Percentiles rank a stretch among this genome's conserved stretches.
phyloP scores from a whole-genome alignment of 225 moss, liverwort and hornwort genomes.

The Physcomitrellopsis africana region DNA sequence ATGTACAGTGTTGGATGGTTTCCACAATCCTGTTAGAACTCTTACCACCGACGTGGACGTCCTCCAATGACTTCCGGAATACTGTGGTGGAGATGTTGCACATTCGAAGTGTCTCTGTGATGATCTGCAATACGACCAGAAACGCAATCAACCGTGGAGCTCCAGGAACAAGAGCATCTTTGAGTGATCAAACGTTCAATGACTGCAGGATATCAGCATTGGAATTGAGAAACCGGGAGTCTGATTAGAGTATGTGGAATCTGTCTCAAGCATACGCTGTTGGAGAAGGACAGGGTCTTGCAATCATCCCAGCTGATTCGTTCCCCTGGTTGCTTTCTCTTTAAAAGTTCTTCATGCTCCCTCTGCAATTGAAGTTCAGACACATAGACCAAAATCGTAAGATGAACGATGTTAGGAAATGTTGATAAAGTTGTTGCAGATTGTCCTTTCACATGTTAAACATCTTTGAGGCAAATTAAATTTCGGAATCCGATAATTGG shows the following conservation, averaged over 20 bases:
- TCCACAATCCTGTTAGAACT: not conserved
- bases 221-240: too few species aligned
- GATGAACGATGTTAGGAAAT: too few species aligned
- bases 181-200: not conserved
- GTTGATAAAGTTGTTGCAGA: too few species aligned
- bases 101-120: conserved; percentile 64
- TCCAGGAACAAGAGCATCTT: too few species aligned
- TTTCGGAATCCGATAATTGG: not conserved
- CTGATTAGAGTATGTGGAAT: too few species aligned
- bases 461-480: not conserved
- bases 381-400: not conserved
- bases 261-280: conserved; percentile 31
- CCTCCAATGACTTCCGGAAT: conserved; percentile 57
- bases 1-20: too few species aligned
- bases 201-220: too few species aligned
- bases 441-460: too few species aligned
- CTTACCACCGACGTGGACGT: conserved; percentile 54
- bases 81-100: conserved; percentile 54
- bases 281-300: conserved; percentile 54
- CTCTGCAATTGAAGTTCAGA: conserved; percentile 30
- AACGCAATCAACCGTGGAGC: too few species aligned
- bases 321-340: conserved; percentile 45
- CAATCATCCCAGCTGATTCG: conserved; percentile 61
- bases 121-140: conserved; percentile 38
- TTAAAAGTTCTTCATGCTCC: conserved; percentile 51